A percentile compares a stretch with the other conserved stretches of the same genome.
Evolutionary conservation across 139 green algal species (phyloP).

Genomic region (Volvox reticuliferus): DNA sequence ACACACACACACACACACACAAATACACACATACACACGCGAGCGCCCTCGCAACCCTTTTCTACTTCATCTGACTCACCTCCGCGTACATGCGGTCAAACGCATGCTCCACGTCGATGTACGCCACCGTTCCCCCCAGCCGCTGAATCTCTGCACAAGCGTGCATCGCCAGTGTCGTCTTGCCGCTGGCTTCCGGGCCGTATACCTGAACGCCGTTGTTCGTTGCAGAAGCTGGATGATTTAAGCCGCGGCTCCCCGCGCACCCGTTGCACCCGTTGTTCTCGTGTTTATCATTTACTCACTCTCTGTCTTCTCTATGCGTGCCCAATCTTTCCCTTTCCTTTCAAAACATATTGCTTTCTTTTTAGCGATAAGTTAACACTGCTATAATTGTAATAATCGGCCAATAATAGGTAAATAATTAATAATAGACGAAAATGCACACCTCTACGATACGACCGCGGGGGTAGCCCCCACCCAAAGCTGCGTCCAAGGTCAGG

Average conservation of each 20-base stretch:
- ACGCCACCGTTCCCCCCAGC: slow-evolving; percentile 52
- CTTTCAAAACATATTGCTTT: no score
- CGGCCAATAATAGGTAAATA: no score
- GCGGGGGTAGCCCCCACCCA: slow-evolving; percentile 88
- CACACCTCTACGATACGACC: slow-evolving; percentile 91
- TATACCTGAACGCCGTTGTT: slow-evolving; percentile 77
- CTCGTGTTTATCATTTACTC: no score
- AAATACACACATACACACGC: neutral
- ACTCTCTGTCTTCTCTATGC: no score
- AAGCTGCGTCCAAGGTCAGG: slow-evolving; percentile 87
- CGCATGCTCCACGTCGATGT: slow-evolving; percentile 97
- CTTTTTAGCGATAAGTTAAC: no score
- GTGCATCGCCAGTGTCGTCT: slow-evolving; percentile 97
- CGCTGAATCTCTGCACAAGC: slow-evolving; percentile 90
- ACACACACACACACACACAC: neutral
- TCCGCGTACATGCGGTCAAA: slow-evolving; percentile 91
- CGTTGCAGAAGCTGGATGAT: no score
- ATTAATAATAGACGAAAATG: no score
- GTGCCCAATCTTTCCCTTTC: no score
- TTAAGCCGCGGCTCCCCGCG: no score
- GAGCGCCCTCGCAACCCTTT: neutral
- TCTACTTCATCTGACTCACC: slow-evolving; percentile 47
- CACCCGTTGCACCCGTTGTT: no score
- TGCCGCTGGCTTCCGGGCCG: slow-evolving; percentile 93
- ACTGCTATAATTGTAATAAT: no score